Evolutionary conservation across 2,329 filamentous ascomycete species (phyloP).

Genomic region (Paecilomyces variotii): DNA sequence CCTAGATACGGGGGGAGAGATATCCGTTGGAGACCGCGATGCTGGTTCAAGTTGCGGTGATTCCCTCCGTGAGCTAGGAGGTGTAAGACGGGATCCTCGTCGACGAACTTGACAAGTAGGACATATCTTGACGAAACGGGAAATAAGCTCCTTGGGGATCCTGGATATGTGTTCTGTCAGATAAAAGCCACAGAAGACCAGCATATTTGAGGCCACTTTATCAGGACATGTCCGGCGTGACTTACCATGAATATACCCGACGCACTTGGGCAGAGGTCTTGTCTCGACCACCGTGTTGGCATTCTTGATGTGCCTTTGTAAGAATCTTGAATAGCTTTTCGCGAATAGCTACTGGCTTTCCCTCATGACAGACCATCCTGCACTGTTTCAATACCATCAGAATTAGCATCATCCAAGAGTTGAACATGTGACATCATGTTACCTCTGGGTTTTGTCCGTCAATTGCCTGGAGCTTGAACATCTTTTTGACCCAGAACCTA

Average conservation of each 20-base stretch:
- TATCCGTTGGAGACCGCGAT: slow-evolving; percentile 26
- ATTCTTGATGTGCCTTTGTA: slow-evolving; percentile 43
- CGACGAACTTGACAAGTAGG: slow-evolving; percentile 43
- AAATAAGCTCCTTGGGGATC: slow-evolving; percentile 46
- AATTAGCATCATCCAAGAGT: background rate
- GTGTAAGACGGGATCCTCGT: slow-evolving; percentile 33
- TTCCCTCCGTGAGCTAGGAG: slow-evolving; percentile 31
- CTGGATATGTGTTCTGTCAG: slow-evolving; percentile 18
- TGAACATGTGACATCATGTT: slow-evolving; percentile 12
- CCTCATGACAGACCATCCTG: slow-evolving; percentile 43
- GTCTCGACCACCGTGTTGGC: slow-evolving; percentile 45
- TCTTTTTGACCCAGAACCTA: slow-evolving; percentile 48
- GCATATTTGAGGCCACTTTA: background rate
- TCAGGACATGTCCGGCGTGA: background rate
- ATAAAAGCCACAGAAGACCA: slow-evolving; percentile 1
- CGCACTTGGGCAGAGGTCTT: slow-evolving; percentile 46
- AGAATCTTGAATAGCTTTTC: slow-evolving; percentile 46
- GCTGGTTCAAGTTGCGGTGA: slow-evolving; percentile 29
- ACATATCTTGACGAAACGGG: slow-evolving; percentile 44
- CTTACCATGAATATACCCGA: slow-evolving; percentile 43
- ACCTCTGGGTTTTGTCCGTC: slow-evolving; percentile 32
- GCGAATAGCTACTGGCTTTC: slow-evolving; percentile 45
- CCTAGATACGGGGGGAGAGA: slow-evolving; percentile 28
- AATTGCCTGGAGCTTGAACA: slow-evolving; percentile 40
- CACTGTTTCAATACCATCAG: background rate